Base-by-base conservation (phyloP, 164 flowering plant genomes). In the Berberis thunbergii region DNA sequence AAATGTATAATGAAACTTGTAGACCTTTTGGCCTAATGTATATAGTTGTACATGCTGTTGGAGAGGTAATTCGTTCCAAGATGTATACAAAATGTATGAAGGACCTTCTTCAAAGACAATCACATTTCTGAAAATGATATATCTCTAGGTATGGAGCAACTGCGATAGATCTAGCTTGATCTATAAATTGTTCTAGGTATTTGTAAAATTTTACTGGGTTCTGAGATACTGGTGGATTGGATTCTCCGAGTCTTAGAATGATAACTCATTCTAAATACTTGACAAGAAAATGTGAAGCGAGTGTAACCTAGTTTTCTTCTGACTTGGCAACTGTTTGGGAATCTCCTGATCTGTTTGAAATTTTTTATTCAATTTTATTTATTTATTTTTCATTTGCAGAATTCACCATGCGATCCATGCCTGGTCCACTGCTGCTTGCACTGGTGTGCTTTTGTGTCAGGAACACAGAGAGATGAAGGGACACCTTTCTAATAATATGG, bases 321-420 rank as follows among this genome's bases (percentile, higher is more conserved):
- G 49, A 46, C 49, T 4, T 46, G 49, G 49, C 8, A 4, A 46
- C 4, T 8, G 4, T 4, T 26, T 26, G 26, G 26, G 26, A 26
- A 26, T 8, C 49, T 46, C 8, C 6, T 8, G 49, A 8, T 46
- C 8, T 46, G 49, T 52, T 11, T 52, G 54, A 52, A 10, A 26
- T 0, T 0, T 26, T 26, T 26, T 26, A 26, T 26, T 26, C 26
- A 26, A 26, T 26, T 52, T 52, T 2, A 49, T 67, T 52, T 4
- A 41, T 4, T 12, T 26, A 7, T 8, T 40, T 7, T 52, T 45
- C 3, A 2, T 57, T 3, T 70, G 71, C 91, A 94, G 99, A 84
- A 91, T 72, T 86, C 97, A 0, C 99, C 97, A 0, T 94, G 99
- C 70, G 99, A 94, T 57, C 99, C 96, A 12, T 91, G 97, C 74